Percentiles rank a stretch among this genome's conserved stretches.
These are phyloP conservation scores for Astraeus odoratus DNA, from an alignment of 768 basidiomycete species.

Conservation along the genomic window DNA sequence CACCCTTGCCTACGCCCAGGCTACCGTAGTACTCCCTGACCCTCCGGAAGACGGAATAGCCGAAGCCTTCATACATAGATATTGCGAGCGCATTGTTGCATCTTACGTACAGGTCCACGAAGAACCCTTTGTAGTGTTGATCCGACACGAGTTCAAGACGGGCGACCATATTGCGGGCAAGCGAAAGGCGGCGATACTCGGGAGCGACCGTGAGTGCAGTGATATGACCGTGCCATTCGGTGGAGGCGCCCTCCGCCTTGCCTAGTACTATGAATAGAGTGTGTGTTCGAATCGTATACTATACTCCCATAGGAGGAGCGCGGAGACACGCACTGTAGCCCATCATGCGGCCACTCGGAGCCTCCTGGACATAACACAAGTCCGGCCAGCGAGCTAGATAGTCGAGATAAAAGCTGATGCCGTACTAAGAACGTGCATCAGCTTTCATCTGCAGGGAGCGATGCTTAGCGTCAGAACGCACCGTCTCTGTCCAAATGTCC, in stretches of 20 bases:
- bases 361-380: conserved; percentile 76
- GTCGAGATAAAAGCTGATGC: conserved; percentile 79
- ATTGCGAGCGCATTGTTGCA: conserved; percentile 83
- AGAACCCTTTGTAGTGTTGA: conserved; percentile 73
- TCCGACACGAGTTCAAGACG: conserved; percentile 84
- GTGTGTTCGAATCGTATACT: conserved; percentile 4
- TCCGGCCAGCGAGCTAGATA: conserved; percentile 93
- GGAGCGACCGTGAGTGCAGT: conserved; percentile 95
- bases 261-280: conserved; percentile 62
- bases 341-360: conserved; percentile 80
- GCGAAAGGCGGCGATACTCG: conserved; percentile 80
- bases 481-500: conserved; percentile 97
- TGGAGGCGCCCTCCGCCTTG: conserved; percentile 74
- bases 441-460: background rate
- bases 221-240: conserved; percentile 91
- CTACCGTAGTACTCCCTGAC: conserved; percentile 87
- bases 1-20: conserved; percentile 69
- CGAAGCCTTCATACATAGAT: conserved; percentile 85
- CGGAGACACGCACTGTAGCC: conserved; percentile 68
- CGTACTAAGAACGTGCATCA: conserved; percentile 51
- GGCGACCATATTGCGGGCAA: conserved; percentile 82
- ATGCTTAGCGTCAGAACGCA: conserved; percentile 34
- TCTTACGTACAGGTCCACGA: conserved; percentile 94
- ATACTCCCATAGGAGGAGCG: background rate
- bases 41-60: conserved; percentile 87